phyloP scores from a whole-genome alignment of 2,329 filamentous ascomycete genomes.

The Colletotrichum kahawae region DNA sequence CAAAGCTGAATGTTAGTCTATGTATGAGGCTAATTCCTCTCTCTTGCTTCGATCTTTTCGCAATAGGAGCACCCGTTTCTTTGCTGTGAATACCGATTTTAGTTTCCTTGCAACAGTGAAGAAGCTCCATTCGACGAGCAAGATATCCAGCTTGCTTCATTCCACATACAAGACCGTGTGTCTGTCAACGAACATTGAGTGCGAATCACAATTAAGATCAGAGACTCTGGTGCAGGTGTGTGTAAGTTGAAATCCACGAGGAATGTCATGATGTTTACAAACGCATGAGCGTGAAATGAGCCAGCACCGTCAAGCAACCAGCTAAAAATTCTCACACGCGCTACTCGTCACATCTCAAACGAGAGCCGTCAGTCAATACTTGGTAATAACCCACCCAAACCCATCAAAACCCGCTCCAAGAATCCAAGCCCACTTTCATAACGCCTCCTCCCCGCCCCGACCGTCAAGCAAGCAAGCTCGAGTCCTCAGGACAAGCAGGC shows the following conservation, averaged over 20 bases:
- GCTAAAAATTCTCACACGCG: neutral
- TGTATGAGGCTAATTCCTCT: neutral
- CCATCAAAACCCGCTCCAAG: neutral
- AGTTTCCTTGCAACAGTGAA: neutral
- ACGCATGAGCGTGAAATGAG: accelerated
- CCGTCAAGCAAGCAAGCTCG: neutral
- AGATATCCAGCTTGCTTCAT: accelerated
- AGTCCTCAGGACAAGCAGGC: neutral
- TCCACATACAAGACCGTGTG: neutral
- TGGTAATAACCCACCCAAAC: neutral
- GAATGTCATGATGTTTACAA: neutral
- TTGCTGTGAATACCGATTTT: neutral
- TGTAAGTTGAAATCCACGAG: neutral
- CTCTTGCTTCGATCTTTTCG: neutral
- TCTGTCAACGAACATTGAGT: accelerated
- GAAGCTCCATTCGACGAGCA: accelerated
- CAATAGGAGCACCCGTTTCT: too few species aligned
- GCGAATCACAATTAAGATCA: accelerated
- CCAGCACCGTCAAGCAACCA: neutral
- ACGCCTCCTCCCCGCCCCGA: neutral
- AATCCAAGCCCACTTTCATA: neutral
- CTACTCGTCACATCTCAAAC: neutral
- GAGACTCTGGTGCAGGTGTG: neutral
- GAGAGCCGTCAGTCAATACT: neutral
- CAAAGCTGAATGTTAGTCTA: neutral